Evolutionary conservation across 2,329 filamentous ascomycete genomes (phyloP), one percentile per base, ranked within the genome.

Genomic region (Trichoderma arundinaceum): DNA sequence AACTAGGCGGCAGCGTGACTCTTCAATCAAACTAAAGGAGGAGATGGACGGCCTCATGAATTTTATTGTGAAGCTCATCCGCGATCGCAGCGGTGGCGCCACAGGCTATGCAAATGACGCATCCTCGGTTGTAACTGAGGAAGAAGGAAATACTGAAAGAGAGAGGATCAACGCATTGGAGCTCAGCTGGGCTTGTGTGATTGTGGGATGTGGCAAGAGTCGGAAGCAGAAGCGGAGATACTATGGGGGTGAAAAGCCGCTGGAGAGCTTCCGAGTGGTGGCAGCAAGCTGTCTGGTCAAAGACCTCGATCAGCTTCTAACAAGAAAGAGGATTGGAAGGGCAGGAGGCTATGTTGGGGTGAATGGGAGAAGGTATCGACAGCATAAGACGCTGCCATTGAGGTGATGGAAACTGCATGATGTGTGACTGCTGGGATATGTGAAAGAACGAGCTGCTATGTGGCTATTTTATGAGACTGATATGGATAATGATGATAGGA

Each of bases 1-100:
- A 72, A 84, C 80, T 0, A 75, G 76, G 9, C 80, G 82, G 2
- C 83, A 86, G 68, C 80, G 83, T 2, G 84, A 87, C 53, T 76
- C 77, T 1, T 86, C 84, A 1, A 74, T 79, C 53, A 82, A 82
- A 69, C 77, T 87, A 19, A 82, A 80, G 61, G 83, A 85, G 13
- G 82, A 83, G 54, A 85, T 82, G 54, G 81, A 84, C 49, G 77
- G 79, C 8, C 77, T 83, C 49, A 75, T 80, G 13, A 72, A 75
- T 2, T 82, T 77, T 76, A 75, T 79, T 9, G 76, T 77, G 19
- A 73, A 74, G 6, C 70, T 79, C 15, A 76, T 75, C 7, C 71
- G 73, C 5, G 69, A 71, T 19, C 62, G 62, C 2, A 53, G 39
- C 15, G 39, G 46, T 2, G 22, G 38, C 7, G 28, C 2, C 22